phyloP scores from a whole-genome alignment of 2,329 filamentous ascomycete genomes.

The Eutypa lata region DNA sequence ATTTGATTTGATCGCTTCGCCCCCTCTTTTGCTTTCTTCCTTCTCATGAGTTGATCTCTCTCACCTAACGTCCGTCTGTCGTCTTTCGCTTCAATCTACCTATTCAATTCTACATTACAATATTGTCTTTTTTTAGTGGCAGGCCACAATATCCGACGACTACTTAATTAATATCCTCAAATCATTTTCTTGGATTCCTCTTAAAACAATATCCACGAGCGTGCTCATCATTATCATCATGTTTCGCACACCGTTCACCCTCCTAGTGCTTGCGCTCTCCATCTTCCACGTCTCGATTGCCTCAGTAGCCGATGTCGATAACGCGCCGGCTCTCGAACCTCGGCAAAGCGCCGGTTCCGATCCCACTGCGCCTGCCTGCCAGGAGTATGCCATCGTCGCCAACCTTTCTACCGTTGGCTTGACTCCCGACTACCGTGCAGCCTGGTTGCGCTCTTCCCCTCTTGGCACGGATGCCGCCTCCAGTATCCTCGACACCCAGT shows the following conservation, averaged over 20 bases:
- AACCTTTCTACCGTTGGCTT: conserved; percentile 44
- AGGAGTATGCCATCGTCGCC: conserved; percentile 41
- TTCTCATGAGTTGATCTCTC: conserved; percentile 18
- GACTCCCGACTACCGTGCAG: conserved; percentile 44
- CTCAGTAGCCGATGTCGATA: conserved; percentile 14
- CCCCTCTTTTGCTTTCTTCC: conserved; percentile 6
- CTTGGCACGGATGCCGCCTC: conserved; percentile 36
- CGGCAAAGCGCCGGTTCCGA: conserved; percentile 22
- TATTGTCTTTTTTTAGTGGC: conserved; percentile 17
- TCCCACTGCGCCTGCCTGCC: conserved; percentile 25
- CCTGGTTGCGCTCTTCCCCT: conserved; percentile 40
- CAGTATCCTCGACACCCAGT: conserved; percentile 39
- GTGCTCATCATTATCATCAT: conserved; percentile 6
- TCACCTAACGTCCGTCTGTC: conserved; percentile 10
- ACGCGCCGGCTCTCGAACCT: conserved; percentile 10
- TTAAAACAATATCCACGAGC: background rate
- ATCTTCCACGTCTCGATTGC: conserved; percentile 15
- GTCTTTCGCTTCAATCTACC: conserved; percentile 15
- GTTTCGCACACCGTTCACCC: conserved; percentile 14
- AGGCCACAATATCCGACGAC: conserved; percentile 18
- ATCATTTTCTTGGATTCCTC: conserved; percentile 3
- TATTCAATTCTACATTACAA: conserved; percentile 4
- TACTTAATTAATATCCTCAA: conserved; percentile 5
- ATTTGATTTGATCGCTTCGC: background rate
- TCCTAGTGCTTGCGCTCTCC: conserved; percentile 18